Percentiles rank a stretch among this genome's conserved stretches.
phyloP scores from a whole-genome alignment of 2,329 filamentous ascomycete genomes.

The Colletotrichum ledebouriae region DNA sequence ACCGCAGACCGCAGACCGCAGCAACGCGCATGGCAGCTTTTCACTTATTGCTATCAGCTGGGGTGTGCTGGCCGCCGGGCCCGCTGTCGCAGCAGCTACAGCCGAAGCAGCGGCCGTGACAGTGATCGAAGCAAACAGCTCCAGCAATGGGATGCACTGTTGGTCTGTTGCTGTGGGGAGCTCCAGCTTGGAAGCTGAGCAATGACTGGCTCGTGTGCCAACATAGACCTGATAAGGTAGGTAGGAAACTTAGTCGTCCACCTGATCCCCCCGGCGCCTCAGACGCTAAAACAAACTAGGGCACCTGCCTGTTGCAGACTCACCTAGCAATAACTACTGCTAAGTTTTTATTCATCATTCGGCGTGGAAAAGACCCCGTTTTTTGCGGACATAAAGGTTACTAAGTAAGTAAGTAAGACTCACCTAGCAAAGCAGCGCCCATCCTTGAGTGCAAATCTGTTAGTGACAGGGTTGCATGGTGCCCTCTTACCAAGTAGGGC shows the following conservation, averaged over 20 bases:
- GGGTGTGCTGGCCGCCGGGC: slow-evolving; percentile 23
- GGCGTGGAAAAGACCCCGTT: no score
- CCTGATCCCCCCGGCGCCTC: slow-evolving; percentile 22
- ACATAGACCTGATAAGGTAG: slow-evolving; percentile 1
- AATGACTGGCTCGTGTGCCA: slow-evolving; percentile 26
- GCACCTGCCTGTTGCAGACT: slow-evolving; percentile 41
- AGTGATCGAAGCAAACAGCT: slow-evolving; percentile 17
- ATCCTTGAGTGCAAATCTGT: background rate
- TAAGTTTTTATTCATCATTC: no score
- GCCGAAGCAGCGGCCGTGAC: slow-evolving; percentile 19
- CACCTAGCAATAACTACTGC: slow-evolving; percentile 17
- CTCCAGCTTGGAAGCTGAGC: slow-evolving; percentile 30
- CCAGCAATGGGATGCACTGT: slow-evolving; percentile 20
- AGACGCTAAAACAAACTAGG: slow-evolving; percentile 23
- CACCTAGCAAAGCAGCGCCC: background rate
- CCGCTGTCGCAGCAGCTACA: slow-evolving; percentile 21
- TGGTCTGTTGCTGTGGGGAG: slow-evolving; percentile 40
- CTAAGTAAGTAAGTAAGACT: no score
- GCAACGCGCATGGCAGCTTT: slow-evolving; percentile 9
- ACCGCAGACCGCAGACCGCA: background rate
- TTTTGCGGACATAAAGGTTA: no score
- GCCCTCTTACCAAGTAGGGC: background rate
- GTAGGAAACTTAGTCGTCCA: slow-evolving; percentile 12
- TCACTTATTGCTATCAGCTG: slow-evolving; percentile 21
- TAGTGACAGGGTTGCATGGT: slow-evolving; percentile 22